A percentile compares a stretch with the other conserved stretches of the same genome.
These are phyloP conservation scores for Aureobasidium sp. DNA, from an alignment of 2,329 filamentous ascomycete species.

Conservation along the genomic window DNA sequence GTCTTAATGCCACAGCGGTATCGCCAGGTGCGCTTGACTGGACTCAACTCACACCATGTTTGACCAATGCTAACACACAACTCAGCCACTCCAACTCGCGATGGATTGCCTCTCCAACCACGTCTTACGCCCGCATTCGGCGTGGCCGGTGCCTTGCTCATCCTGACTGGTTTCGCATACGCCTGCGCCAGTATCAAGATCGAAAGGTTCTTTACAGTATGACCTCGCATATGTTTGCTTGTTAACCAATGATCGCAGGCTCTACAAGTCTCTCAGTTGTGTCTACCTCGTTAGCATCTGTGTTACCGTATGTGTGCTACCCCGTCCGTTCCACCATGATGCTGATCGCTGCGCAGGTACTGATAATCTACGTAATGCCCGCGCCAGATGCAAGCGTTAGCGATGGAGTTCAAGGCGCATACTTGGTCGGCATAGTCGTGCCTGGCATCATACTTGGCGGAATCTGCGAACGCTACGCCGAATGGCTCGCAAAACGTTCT, in stretches of 20 bases:
- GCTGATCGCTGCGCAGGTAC: conserved; percentile 38
- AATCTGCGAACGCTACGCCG: conserved; percentile 60
- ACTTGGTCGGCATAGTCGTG: conserved; percentile 69
- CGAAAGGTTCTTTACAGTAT: conserved; percentile 28
- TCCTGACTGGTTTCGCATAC: conserved; percentile 64
- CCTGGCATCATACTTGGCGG: conserved; percentile 69
- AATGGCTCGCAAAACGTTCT: conserved; percentile 63
- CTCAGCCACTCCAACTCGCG: neutral
- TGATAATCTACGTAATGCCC: conserved; percentile 77
- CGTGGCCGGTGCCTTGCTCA: conserved; percentile 68
- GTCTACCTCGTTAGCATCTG: conserved; percentile 66
- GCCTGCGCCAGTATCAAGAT: conserved; percentile 77
- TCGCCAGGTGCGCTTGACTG: neutral
- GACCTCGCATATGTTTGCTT: conserved; percentile 30
- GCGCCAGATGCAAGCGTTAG: conserved; percentile 35
- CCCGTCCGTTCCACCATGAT: conserved; percentile 18
- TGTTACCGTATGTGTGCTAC: conserved; percentile 48
- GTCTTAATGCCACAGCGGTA: neutral
- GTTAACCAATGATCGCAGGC: conserved; percentile 25
- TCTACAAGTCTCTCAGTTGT: conserved; percentile 74
- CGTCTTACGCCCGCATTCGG: conserved; percentile 73
- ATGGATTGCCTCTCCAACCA: conserved; percentile 61
- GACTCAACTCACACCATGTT: neutral
- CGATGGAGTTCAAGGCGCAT: conserved; percentile 73
- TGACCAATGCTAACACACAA: neutral